Base-by-base conservation (phyloP, 306 rosid genomes). In the Styphnolobium japonicum region DNA sequence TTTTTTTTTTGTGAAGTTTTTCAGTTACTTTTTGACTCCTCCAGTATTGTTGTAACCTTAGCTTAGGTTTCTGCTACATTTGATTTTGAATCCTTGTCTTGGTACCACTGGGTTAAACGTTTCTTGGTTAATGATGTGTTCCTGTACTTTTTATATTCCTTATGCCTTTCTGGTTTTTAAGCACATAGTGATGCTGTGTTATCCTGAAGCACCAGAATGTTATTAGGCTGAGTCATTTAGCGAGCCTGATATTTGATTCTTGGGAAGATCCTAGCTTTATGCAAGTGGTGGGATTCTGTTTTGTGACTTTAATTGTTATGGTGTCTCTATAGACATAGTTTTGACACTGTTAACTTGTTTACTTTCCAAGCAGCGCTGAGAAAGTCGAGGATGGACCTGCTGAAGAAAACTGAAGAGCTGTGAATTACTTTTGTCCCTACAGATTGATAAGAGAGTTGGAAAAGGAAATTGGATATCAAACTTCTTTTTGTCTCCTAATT, bases 311-410 rank as follows among this genome's bases (percentile, higher is more conserved):
- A n/a, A 15, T 23, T 42, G n/a, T 15, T n/a, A 12, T n/a, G n/a
- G n/a, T 48, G 19, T 10, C 52, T 22, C 52, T 52, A 58, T 14
- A 64, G 22, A 37, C 19, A 57, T 77, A 65, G 57, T 37, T 68
- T 45, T 78, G 4, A 42, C 10, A 51, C 23, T 23, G 14, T 33
- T 19, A 7, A 73, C 53, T 29, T 61, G 68, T 62, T 65, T 74
- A 34, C 62, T 21, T 76, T 84, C 73, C 37, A 66, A 73, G 90
- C 89, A 95, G 98, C 81, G 94, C 92, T 77, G 98, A 85, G 78
- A 81, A 83, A 49, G 80, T 42, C 80, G 97, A 86, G 74, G 83
- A 83, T 40, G 91, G 84, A 72, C 73, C 49, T 3, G 85, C 70
- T 39, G 93, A 84, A 73, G 88, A 88, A 84, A 87, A 82, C 34